Evolutionary conservation across 192 early-diverging fungal species (phyloP).

Genomic region (Backusella luteola): DNA sequence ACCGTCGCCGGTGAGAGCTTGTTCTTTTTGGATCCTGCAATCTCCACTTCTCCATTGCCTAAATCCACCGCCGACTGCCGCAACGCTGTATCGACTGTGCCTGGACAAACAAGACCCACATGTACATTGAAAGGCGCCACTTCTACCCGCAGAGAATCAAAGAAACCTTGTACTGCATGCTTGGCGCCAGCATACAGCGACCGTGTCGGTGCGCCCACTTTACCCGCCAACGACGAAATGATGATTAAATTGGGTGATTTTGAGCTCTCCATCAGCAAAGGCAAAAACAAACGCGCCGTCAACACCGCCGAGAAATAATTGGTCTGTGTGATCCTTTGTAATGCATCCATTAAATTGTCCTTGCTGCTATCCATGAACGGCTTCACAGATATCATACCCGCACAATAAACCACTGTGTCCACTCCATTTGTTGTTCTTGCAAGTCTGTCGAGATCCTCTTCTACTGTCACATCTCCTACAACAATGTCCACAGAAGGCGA

Average conservation of each 20-base stretch:
- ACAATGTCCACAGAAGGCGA: slow-evolving; percentile 28
- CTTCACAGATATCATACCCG: slow-evolving; percentile 72
- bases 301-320: slow-evolving; percentile 58
- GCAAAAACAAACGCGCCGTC: slow-evolving; percentile 53
- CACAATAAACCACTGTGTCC: slow-evolving; percentile 76
- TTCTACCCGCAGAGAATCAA: slow-evolving; percentile 80
- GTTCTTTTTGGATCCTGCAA: slow-evolving; percentile 53
- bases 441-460: slow-evolving; percentile 47
- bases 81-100: slow-evolving; percentile 74
- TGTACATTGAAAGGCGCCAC: slow-evolving; percentile 55
- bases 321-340: slow-evolving; percentile 50
- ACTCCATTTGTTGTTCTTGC: slow-evolving; percentile 37
- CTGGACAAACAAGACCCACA: slow-evolving; percentile 69
- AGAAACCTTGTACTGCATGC: slow-evolving; percentile 81
- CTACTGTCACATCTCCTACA: slow-evolving; percentile 57
- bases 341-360: slow-evolving; percentile 28
- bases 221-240: slow-evolving; percentile 73
- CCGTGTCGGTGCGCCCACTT: slow-evolving; percentile 73
- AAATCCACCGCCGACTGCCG: slow-evolving; percentile 64
- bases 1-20: slow-evolving; percentile 59
- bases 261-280: slow-evolving; percentile 46
- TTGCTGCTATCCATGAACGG: slow-evolving; percentile 53
- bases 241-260: slow-evolving; percentile 58
- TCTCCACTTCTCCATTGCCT: neutral
- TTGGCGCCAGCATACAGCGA: slow-evolving; percentile 78